phyloP scores from a whole-genome alignment of 2,329 filamentous ascomycete species.

The Hypoxylon sp. region DNA sequence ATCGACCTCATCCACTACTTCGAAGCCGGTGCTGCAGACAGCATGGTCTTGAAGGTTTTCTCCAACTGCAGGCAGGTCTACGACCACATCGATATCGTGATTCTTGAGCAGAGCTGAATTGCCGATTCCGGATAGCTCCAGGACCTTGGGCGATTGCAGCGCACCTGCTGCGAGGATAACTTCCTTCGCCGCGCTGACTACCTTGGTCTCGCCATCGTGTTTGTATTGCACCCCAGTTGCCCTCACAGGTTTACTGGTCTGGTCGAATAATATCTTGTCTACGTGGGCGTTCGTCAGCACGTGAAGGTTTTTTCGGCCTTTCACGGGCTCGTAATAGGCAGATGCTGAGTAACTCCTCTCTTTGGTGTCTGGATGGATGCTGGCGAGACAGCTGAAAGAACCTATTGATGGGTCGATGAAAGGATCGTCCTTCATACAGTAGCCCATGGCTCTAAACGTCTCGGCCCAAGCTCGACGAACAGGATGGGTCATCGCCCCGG shows the following conservation, averaged over 20 bases:
- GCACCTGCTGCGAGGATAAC: slow-evolving; percentile 34
- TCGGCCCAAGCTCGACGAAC: not conserved
- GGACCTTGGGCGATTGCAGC: slow-evolving; percentile 41
- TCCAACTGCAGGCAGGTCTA: slow-evolving; percentile 30
- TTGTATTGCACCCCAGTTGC: slow-evolving; percentile 28
- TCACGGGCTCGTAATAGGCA: slow-evolving; percentile 27
- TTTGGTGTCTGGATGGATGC: slow-evolving; percentile 23
- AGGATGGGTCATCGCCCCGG: not conserved
- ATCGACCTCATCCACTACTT: slow-evolving; percentile 17
- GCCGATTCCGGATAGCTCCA: slow-evolving; percentile 51
- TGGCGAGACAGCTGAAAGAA: slow-evolving; percentile 32
- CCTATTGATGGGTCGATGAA: slow-evolving; percentile 22
- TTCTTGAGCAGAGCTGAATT: slow-evolving; percentile 17
- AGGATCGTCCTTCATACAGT: not conserved
- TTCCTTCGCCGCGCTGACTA: slow-evolving; percentile 24
- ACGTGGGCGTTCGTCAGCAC: slow-evolving; percentile 23
- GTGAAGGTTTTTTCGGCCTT: slow-evolving; percentile 26
- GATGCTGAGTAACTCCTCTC: slow-evolving; percentile 29
- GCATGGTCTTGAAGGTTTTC: slow-evolving; percentile 39
- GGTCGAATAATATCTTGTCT: slow-evolving; percentile 28
- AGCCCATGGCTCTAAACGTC: not conserved
- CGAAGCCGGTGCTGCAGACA: slow-evolving; percentile 19
- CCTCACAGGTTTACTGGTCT: not conserved
- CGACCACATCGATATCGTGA: slow-evolving; percentile 11
- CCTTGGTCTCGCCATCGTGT: slow-evolving; percentile 1